Evolutionary conservation across 305 asterid species (phyloP).

Genomic region (Fraxinus baroniana): DNA sequence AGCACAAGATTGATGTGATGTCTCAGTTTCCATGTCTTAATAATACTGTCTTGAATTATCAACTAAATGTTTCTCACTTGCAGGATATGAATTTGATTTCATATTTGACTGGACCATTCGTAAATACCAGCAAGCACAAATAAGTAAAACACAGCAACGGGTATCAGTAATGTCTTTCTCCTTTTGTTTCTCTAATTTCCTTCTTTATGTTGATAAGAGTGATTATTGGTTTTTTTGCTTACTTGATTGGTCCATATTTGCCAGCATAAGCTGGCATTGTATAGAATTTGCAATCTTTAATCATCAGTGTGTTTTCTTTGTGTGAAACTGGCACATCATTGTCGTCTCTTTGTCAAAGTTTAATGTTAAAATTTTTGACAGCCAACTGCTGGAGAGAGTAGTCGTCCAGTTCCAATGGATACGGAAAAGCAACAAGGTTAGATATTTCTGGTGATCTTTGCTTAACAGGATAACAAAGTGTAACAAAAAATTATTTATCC

Average conservation of each 20-base stretch:
- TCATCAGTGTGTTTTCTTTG: background rate
- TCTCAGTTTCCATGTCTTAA: constrained; percentile 1
- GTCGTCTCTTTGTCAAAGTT: constrained; percentile 2
- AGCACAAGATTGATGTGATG: background rate
- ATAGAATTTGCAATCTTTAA: background rate
- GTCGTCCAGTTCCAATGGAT: constrained; percentile 62
- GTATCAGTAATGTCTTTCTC: constrained; percentile 29
- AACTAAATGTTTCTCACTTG: constrained; percentile 22
- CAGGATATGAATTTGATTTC: constrained; percentile 86
- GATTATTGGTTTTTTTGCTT: background rate
- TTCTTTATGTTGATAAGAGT: background rate
- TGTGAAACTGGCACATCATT: constrained; percentile 5
- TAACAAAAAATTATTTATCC: background rate
- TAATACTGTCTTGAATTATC: background rate
- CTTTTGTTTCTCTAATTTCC: constrained; percentile 17
- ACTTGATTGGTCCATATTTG: background rate
- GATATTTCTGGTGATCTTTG: constrained; percentile 13
- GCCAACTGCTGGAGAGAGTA: constrained; percentile 81
- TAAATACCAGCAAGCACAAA: constrained; percentile 86
- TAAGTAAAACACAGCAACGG: constrained; percentile 68
- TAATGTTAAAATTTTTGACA: constrained; percentile 38
- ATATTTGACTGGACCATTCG: constrained; percentile 92
- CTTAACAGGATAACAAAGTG: constrained; percentile 4
- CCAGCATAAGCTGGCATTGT: constrained; percentile 6
- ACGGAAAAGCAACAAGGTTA: constrained; percentile 73